Conservation (phyloP, 768 basidiomycete species). For the Pholiota molesta region DNA sequence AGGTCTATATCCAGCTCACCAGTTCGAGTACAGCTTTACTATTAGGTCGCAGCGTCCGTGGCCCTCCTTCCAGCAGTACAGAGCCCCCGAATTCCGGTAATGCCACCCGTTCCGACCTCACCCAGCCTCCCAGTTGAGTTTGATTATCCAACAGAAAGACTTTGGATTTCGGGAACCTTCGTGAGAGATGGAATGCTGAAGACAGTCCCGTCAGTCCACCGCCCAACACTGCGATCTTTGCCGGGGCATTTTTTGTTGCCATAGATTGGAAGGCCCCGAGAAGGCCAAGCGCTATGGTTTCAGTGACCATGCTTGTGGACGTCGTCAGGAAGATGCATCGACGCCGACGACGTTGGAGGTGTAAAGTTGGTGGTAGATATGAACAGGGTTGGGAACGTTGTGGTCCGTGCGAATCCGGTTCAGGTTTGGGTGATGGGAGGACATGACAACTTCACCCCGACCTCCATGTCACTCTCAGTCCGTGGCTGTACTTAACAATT, state of each 20-base stretch:
- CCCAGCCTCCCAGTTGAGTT: constrained; percentile 83
- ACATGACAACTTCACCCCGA: too few relatives aligned
- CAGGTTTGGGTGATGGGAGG: background rate
- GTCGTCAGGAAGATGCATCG: background rate
- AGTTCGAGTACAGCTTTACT: constrained; percentile 76
- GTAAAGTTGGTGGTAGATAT: background rate
- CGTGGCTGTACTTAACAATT: background rate
- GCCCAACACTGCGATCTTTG: constrained; percentile 68
- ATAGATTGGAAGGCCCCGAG: too few relatives aligned
- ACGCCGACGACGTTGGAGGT: background rate
- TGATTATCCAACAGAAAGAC: constrained; percentile 75
- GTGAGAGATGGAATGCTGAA: constrained; percentile 75
- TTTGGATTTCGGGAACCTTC: constrained; percentile 57
- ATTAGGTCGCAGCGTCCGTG: constrained; percentile 82
- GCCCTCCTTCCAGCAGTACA: constrained; percentile 83
- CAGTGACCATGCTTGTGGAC: too few relatives aligned
- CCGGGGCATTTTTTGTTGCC: constrained; percentile 17
- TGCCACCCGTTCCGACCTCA: constrained; percentile 58
- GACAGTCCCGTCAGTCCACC: constrained; percentile 84
- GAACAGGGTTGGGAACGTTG: background rate
- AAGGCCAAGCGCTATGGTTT: background rate
- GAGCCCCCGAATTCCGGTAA: constrained; percentile 31
- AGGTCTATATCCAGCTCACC: constrained; percentile 47
- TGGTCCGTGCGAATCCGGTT: background rate
- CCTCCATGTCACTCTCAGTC: background rate